Conservation (phyloP, 495 filamentous ascomycete species). For the Trichocladium uniseriatum region DNA sequence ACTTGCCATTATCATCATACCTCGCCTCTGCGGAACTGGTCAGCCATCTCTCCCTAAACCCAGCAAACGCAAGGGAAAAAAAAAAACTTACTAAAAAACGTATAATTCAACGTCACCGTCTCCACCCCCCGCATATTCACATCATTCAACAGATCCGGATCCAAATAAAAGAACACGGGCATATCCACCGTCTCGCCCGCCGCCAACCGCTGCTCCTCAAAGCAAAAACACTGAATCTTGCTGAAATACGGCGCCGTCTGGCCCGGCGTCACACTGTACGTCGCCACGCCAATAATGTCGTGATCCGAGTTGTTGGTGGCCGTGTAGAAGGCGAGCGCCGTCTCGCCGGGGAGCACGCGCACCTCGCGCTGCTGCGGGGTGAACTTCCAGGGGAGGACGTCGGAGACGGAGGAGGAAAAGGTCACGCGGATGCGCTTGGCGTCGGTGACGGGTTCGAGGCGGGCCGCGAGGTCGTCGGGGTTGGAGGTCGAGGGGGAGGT, state of each 20-base stretch:
- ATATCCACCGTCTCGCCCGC: slow-evolving; percentile 98
- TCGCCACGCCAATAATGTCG: slow-evolving; percentile 97
- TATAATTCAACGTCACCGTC: slow-evolving; percentile 91
- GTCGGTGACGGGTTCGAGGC: slow-evolving; percentile 68
- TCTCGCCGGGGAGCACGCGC: slow-evolving; percentile 88
- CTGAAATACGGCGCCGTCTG: slow-evolving; percentile 97
- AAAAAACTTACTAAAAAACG: slow-evolving; percentile 82
- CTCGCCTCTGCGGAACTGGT: slow-evolving; percentile 54
- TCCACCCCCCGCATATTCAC: slow-evolving; percentile 87
- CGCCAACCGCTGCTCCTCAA: slow-evolving; percentile 86
- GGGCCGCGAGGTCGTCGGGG: slow-evolving; percentile 56
- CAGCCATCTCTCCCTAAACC: neutral
- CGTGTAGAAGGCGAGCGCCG: slow-evolving; percentile 94
- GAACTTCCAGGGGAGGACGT: slow-evolving; percentile 96
- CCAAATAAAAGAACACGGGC: slow-evolving; percentile 99
- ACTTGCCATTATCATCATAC: slow-evolving; percentile 70
- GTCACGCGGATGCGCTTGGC: slow-evolving; percentile 87
- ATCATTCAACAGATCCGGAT: slow-evolving; percentile 89
- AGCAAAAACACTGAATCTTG: slow-evolving; percentile 99
- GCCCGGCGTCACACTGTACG: slow-evolving; percentile 90
- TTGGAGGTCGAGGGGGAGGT: slow-evolving; percentile 14
- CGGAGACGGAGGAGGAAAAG: slow-evolving; percentile 90
- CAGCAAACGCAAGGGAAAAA: neutral
- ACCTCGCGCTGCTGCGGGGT: slow-evolving; percentile 95
- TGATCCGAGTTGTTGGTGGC: slow-evolving; percentile 80